These are phyloP conservation scores for Theobroma cacao DNA, from an alignment of 345 rosid species.

Conservation along the genomic window DNA sequence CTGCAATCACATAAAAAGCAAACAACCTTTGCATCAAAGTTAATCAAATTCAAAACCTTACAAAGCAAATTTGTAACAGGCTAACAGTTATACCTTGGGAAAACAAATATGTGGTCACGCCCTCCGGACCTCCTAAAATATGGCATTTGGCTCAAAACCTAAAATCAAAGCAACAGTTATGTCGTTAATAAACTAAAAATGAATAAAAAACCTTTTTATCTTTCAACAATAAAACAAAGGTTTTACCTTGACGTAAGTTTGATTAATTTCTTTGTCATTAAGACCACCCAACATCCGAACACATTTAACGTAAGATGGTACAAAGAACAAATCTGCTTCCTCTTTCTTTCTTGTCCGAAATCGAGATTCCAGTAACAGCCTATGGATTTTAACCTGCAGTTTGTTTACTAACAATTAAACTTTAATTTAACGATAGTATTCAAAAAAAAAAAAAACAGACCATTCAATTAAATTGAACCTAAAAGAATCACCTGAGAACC, in stretches of 20 bases:
- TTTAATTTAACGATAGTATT: background rate
- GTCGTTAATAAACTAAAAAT: background rate
- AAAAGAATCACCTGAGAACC: constrained; percentile 72
- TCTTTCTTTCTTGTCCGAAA: constrained; percentile 71
- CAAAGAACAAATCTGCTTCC: constrained; percentile 92
- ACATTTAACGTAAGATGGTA: constrained; percentile 88
- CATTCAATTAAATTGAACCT: background rate
- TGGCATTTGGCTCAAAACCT: constrained; percentile 94
- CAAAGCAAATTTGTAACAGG: no score
- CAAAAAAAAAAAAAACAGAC: background rate
- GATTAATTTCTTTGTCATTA: constrained; percentile 86
- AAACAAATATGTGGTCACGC: constrained; percentile 91
- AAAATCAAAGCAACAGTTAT: constrained; percentile 2
- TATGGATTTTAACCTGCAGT: constrained; percentile 80
- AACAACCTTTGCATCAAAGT: constrained; percentile 12
- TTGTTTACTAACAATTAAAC: background rate
- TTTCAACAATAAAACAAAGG: background rate
- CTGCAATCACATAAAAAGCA: constrained; percentile 24
- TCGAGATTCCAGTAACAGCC: constrained; percentile 56
- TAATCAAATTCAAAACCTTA: background rate
- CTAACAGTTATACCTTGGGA: constrained; percentile 65
- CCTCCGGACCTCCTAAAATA: constrained; percentile 89
- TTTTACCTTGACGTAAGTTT: constrained; percentile 75
- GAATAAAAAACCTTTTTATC: no score
- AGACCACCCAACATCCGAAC: constrained; percentile 93